Evolutionary conservation across 768 basidiomycete genomes (phyloP), one percentile per base, ranked within the genome.

Genomic region (Tricholoma saponaceum): DNA sequence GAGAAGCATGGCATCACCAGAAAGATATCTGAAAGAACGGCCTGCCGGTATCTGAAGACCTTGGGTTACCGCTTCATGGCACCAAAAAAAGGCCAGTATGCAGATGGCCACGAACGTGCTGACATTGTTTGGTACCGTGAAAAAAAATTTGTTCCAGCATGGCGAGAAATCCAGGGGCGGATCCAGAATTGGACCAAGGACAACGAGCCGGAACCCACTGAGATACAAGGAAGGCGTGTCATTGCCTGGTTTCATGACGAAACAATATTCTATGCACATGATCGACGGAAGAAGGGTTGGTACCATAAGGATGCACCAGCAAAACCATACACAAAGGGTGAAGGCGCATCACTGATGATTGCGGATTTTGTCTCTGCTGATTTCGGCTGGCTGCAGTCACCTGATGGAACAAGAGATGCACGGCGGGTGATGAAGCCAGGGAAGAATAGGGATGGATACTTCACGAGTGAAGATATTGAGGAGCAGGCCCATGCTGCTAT

Each of bases 71-170:
- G 14, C 14, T 59, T 37, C n/a, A 26, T 10, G 3, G 22, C 52
- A 4, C 30, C 51, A 22, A 16, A 20, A 39, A 54, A 53, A n/a
- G 57, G 57, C 8, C 52, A 58, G 33, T 58, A 58, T 23, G 44
- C 32, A 14, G 56, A 57, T 57, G 51, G 39, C n/a, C 39, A 44
- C 22, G 43, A 43, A 22, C 9, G 10, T 22, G 20, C 18, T 7
- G 41, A 44, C n/a, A 16, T 44, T 12, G 22, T 44, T 2, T 23
- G 3, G 2, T 44, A 44, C 22, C 22, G 4, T 20, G 43, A 44
- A 2, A 9, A 44, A 20, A 23, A 8, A 20, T 43, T 43, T 22
- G 6, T 43, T 2, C 41, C 8, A 10, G 8, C 8, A 14, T 44
- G 43, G 43, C 5, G 43, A 23, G 22, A 44, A 2, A 44, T 44